Percentiles rank a stretch among this genome's conserved stretches.
Conservation (phyloP, 257 asterid genomes). For the Asclepias syriaca region DNA sequence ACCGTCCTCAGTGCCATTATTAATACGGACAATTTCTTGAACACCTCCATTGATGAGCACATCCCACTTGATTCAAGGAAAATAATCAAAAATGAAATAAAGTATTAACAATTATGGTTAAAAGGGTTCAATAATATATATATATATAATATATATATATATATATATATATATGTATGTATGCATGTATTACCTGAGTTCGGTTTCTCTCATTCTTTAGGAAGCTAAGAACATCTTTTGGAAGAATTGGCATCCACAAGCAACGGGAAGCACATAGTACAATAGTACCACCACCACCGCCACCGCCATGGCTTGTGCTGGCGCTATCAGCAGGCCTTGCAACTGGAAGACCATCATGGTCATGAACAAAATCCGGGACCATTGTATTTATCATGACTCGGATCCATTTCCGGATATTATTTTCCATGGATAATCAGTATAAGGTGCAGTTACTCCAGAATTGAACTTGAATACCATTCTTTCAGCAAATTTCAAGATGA, state of each 20-base stretch:
- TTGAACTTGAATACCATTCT: conserved; percentile 19
- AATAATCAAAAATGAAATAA: too few relatives aligned
- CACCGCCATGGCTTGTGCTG: not conserved
- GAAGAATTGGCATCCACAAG: conserved; percentile 24
- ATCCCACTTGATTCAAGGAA: too few relatives aligned
- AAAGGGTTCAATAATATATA: too few relatives aligned
- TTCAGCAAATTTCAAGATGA: conserved; percentile 20
- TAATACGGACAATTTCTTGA: too few relatives aligned
- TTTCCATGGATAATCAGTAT: conserved; percentile 9
- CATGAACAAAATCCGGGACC: not conserved
- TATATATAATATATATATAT: too few relatives aligned
- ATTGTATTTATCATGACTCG: conserved; percentile 16
- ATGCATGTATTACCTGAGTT: too few relatives aligned
- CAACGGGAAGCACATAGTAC: conserved; percentile 21
- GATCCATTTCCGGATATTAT: conserved; percentile 2
- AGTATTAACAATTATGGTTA: too few relatives aligned
- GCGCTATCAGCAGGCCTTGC: conserved; percentile 8
- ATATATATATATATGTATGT: too few relatives aligned
- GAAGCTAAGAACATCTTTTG: conserved; percentile 13
- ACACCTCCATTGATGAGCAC: too few relatives aligned
- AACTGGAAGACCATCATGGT: not conserved
- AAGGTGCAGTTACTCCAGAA: conserved; percentile 17
- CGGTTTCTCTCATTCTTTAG: conserved; percentile 16
- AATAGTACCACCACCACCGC: conserved; percentile 2
- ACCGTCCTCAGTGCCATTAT: too few relatives aligned